phyloP scores from a whole-genome alignment of 1,284 basidiomycete genomes.

The Austroboletus niveus region DNA sequence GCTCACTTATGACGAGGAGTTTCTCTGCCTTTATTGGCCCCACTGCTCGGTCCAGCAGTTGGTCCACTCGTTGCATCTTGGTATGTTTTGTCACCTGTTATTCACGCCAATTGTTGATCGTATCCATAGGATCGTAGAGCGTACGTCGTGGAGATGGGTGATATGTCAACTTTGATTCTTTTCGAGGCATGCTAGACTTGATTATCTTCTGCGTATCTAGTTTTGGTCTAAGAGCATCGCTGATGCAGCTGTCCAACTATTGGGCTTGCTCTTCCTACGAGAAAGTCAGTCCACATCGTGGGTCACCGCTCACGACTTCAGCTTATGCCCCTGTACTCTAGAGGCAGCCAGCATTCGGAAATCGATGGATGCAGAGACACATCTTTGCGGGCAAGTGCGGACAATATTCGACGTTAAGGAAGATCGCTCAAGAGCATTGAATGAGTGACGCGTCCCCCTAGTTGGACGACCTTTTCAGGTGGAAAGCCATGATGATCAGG shows the following conservation, averaged over 20 bases:
- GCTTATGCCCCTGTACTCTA: slow-evolving; percentile 60
- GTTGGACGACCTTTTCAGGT: slow-evolving; percentile 21
- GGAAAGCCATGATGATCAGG: slow-evolving; percentile 36
- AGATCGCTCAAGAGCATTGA: slow-evolving; percentile 40
- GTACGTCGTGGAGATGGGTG: slow-evolving; percentile 66
- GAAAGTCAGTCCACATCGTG: slow-evolving; percentile 45
- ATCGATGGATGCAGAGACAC: slow-evolving; percentile 43
- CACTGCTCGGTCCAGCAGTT: slow-evolving; percentile 55
- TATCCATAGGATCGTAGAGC: slow-evolving; percentile 48
- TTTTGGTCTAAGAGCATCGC: slow-evolving; percentile 62
- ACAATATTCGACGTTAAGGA: slow-evolving; percentile 45
- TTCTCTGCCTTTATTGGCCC: slow-evolving; percentile 66
- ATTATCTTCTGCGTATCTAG: slow-evolving; percentile 24
- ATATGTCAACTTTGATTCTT: slow-evolving; percentile 31
- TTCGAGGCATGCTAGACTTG: too few species aligned
- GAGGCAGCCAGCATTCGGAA: slow-evolving; percentile 55
- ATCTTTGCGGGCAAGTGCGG: slow-evolving; percentile 33
- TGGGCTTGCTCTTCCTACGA: slow-evolving; percentile 53
- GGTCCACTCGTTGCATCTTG: slow-evolving; percentile 67
- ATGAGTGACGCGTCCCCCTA: not conserved
- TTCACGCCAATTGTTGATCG: not conserved
- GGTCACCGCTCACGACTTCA: slow-evolving; percentile 19
- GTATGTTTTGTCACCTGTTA: slow-evolving; percentile 22
- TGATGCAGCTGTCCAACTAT: slow-evolving; percentile 46
- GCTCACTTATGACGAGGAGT: slow-evolving; percentile 25